Base-by-base conservation (phyloP, 495 filamentous ascomycete genomes). In the Penicillium paradoxum region DNA sequence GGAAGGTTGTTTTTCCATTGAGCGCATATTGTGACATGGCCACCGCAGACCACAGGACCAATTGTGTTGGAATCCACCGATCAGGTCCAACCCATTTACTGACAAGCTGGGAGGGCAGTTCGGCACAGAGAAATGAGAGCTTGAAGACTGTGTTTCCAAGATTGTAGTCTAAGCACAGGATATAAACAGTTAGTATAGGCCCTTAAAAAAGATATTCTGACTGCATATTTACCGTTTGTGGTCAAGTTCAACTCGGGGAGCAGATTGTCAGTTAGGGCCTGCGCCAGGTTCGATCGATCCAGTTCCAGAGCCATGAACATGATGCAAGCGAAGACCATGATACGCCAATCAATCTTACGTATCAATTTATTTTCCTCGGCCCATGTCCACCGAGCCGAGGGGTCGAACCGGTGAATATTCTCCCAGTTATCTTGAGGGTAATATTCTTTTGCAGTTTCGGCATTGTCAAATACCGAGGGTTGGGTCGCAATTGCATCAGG, bases 241-340 rank as follows among this genome's bases (percentile, higher is more conserved):
- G 59, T 76, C 53, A 85, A 45, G 8, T 70, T 55, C 34, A 85
- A 59, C 34, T 85, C 80, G 9, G 73, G 60, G 17, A 85, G 60
- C 51, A 85, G 64, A 38, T 79, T 77, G 53, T 83, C 81, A 0
- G 55, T 49, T 18, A 60, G 17, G 9, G 62, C 62, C 15, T 65
- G 56, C 8, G 32, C 1, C 1, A 83, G 61, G 55, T 83, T 83
- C 6, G 66, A 69, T 1, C 80, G 75, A 60, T 91, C 87, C 3
- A 89, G 63, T 49, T 90, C 80, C 30, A 90, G 73, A 2, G 81
- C 84, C 48, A 88, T 84, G 66, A 90, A 89, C 82, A 86, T 88
- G 30, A 87, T 63, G 52, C 85, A 89, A 6, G 78, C 74, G 73
- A 78, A 78, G 2, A 74, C 44, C 53, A 79, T 76, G 11, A 89